phyloP scores from a whole-genome alignment of 2,329 filamentous ascomycete genomes.

The Tolypocladium nubicola region DNA sequence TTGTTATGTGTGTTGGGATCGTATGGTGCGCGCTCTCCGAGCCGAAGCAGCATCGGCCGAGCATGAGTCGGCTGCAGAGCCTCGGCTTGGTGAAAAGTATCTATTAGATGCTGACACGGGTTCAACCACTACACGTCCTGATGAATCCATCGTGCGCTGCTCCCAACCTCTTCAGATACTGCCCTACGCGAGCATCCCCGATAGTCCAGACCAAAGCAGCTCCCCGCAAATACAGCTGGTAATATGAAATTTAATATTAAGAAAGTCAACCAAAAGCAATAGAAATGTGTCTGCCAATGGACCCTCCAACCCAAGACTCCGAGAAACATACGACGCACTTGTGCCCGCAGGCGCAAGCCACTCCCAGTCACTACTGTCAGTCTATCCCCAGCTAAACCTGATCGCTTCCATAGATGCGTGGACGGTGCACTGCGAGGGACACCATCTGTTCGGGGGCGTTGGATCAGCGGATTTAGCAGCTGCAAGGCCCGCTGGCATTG shows the following conservation, averaged over 20 bases:
- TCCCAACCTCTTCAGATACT: background rate
- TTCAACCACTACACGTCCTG: background rate
- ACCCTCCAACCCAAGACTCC: slow-evolving; percentile 29
- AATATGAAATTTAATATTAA: slow-evolving; percentile 10
- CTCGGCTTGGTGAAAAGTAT: background rate
- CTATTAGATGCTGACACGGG: background rate
- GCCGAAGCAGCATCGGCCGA: background rate
- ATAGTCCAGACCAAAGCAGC: background rate
- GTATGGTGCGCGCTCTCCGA: background rate
- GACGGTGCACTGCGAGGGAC: slow-evolving; percentile 7
- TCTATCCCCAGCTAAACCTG: slow-evolving; percentile 15
- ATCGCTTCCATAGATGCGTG: slow-evolving; percentile 11
- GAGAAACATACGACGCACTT: slow-evolving; percentile 24
- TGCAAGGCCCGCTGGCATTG: slow-evolving; percentile 43
- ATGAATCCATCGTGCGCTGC: background rate
- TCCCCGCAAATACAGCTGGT: background rate
- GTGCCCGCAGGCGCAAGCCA: slow-evolving; percentile 14
- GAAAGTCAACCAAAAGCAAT: slow-evolving; percentile 17
- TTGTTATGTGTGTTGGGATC: background rate
- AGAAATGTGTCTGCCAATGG: slow-evolving; percentile 23
- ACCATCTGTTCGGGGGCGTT: slow-evolving; percentile 4
- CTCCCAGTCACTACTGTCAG: slow-evolving; percentile 14
- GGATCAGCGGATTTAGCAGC: slow-evolving; percentile 31
- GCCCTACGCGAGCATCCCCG: background rate
- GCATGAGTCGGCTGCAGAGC: background rate